Evolutionary conservation across 2,329 filamentous ascomycete genomes (phyloP), one percentile per base, ranked within the genome.

Genomic region (Coleophoma eucalyptorum): DNA sequence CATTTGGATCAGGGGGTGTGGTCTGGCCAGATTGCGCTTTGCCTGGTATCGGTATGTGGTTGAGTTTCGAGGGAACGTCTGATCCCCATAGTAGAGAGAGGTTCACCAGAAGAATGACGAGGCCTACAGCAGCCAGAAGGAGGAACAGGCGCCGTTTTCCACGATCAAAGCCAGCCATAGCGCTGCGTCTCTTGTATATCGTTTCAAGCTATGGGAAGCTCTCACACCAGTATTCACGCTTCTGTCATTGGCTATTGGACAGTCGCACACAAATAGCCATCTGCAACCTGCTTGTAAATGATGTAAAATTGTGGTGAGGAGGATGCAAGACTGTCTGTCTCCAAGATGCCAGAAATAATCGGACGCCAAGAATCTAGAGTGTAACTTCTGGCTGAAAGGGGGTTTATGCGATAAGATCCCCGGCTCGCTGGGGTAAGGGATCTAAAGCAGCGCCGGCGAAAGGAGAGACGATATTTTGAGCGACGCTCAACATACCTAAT

Each of bases 101-200:
- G 53, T 65, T 65, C 15, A 61, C 50, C 16, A 65, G 33, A 16
- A 66, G 51, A 26, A 65, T 48, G 26, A 60, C 34, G 18, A 54
- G 41, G 10, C 49, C 61, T 32, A 62, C 49, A 7, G 52, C 43
- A 26, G 50, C 51, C 35, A 64, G 42, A 20, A 61, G 46, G 19
- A 59, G 35, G 26, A 65, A 55, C n/a, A 63, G 41, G 5, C 58
- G 59, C 43, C 57, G 57, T 43, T 55, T 60, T 8, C 56, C 57
- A 33, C 52, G 54, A 43, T 62, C 55, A 44, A 61, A 59, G 42
- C 43, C 50, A 40, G 42, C 49, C 61, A 63, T 62, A 11, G 43
- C 49, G 11, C 18, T 37, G n/a, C 31, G 43, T 35, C 26, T 26
- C 26, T 26, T 26, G 26, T 26, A 26, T 26, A 13, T n/a, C 37